Evolutionary conservation across 768 basidiomycete genomes (phyloP), one percentile per base, ranked within the genome.

Genomic region (Naganishia antarctica): DNA sequence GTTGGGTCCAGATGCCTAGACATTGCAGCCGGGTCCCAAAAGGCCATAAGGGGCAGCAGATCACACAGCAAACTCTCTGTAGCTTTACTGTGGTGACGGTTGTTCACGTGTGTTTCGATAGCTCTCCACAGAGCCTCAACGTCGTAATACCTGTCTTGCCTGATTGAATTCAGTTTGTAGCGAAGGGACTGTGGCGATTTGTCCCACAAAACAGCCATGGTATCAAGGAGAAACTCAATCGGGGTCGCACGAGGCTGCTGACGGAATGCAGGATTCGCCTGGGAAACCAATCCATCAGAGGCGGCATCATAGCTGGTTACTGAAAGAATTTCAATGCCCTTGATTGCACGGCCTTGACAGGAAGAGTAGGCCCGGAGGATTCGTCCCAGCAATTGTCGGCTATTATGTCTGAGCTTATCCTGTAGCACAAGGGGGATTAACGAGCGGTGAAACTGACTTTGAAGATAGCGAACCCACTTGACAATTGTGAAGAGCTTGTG

Each of bases 261-360:
- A 6, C 41, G 43, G 58, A 28, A 37, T n/a, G 26, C 15, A 2
- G 15, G 32, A 43, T 9, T 23, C 12, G 15, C 51, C 32, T 41
- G 47, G 28, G 31, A 15, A 18, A 43, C 44, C 43, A 67, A 50
- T 15, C 61, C 61, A 25, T 57, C 40, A 2, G 53, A 29, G 11
- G 66, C 66, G 6, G 51, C 66, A 47, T 67, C 61, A 40, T 61
- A 67, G 37, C 49, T 57, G 5, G 61, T 63, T 3, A 67, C 61
- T 3, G 60, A 31, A 23, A 67, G 45, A 23, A 67, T 57, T 40
- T 66, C 65, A 29, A 66, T 60, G 16, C 65, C 65, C 45, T 62
- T 66, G 13, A 46, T 23, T 1, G 58, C 60, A 28, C 57, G 47
- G 12, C 26, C 60, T 5, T 60, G 60, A n/a, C 40, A 43, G 29